A percentile compares a stretch with the other conserved stretches of the same genome.
phyloP scores from a whole-genome alignment of 2,329 filamentous ascomycete genomes.

The Cladorrhinum sp. region DNA sequence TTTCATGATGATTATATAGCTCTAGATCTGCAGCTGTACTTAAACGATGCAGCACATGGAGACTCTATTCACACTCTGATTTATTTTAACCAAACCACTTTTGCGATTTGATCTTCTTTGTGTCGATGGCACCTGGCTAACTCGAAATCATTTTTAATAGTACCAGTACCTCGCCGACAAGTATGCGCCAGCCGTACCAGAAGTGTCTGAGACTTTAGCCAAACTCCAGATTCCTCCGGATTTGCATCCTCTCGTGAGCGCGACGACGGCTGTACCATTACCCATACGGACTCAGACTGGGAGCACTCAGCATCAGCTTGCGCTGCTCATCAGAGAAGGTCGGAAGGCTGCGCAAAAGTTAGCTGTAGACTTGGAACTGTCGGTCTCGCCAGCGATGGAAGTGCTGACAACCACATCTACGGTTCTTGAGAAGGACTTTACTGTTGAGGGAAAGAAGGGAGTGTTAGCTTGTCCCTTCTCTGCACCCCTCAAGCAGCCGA shows the following conservation, averaged over 20 bases:
- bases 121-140: constrained; percentile 16
- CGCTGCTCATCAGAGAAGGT: constrained; percentile 62
- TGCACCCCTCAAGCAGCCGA: constrained; percentile 35
- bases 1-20: constrained; percentile 58
- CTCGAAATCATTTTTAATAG: constrained; percentile 36
- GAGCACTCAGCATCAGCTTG: constrained; percentile 55
- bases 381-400: constrained; percentile 35
- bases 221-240: constrained; percentile 64
- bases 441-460: constrained; percentile 77
- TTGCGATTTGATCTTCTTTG: constrained; percentile 8
- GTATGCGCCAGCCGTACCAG: constrained; percentile 62
- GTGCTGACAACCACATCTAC: constrained; percentile 56
- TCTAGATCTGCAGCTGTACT: constrained; percentile 72
- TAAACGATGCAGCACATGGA: constrained; percentile 25
- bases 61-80: constrained; percentile 24
- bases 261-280: constrained; percentile 54
- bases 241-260: constrained; percentile 39
- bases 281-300: constrained; percentile 47
- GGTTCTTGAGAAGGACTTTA: constrained; percentile 84
- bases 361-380: constrained; percentile 44
- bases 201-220: constrained; percentile 64
- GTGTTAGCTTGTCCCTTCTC: constrained; percentile 79
- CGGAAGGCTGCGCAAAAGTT: constrained; percentile 56
- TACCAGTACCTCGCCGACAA: constrained; percentile 65
- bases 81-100: constrained; percentile 2